Conservation (phyloP, 306 rosid genomes). For the Prunus kanzakura region DNA sequence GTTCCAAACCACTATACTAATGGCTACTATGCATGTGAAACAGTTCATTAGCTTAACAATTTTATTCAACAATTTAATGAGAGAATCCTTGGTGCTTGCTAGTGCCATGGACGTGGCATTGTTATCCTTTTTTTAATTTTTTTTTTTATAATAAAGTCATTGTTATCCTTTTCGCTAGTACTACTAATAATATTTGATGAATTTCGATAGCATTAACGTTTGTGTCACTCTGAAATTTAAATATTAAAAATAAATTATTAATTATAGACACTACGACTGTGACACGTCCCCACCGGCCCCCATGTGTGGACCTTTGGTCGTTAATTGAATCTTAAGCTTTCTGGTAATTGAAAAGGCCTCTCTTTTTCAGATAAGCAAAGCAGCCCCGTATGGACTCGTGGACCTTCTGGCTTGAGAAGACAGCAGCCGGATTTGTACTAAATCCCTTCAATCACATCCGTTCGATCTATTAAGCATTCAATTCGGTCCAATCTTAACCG, state of each 20-base stretch:
- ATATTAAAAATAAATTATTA: not conserved
- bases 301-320: not conserved
- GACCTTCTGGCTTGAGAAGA: not conserved
- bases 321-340: not conserved
- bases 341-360: not conserved
- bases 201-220: not conserved
- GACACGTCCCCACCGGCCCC: not conserved
- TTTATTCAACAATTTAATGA: not conserved
- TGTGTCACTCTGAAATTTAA: not conserved
- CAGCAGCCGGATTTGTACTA: not conserved
- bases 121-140: not conserved
- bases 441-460: slow-evolving; percentile 2
- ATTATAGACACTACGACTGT: not conserved
- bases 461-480: not conserved
- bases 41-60: not conserved
- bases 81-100: not conserved
- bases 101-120: not conserved
- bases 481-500: not conserved
- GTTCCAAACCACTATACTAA: too few relatives aligned
- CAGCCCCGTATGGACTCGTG: not conserved
- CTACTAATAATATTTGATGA: too few relatives aligned
- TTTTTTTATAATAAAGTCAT: not conserved
- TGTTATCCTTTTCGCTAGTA: not conserved
- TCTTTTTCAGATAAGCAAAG: not conserved
- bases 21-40: too few relatives aligned